phyloP scores from a whole-genome alignment of 73 alveolate genomes.

The Symbiodinium pilosum region DNA sequence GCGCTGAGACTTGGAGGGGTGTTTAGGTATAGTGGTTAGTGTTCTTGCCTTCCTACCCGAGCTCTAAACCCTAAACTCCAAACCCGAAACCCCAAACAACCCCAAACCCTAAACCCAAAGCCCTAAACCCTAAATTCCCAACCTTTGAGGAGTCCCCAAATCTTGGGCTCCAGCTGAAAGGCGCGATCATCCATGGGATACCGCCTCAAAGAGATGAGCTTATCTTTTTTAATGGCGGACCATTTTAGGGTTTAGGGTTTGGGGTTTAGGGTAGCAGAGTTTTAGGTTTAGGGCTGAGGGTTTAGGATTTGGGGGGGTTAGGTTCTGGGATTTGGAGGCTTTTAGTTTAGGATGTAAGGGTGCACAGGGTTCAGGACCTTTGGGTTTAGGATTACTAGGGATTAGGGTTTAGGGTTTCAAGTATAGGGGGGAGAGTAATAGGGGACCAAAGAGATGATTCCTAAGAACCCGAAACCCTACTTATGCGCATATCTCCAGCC shows the following conservation, averaged over 20 bases:
- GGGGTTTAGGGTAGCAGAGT: too few relatives aligned
- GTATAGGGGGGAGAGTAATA: too few relatives aligned
- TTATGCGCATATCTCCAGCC: not conserved
- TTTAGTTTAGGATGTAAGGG: not conserved
- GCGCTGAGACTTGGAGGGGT: too few relatives aligned
- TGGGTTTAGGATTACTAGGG: not conserved
- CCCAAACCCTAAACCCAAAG: too few relatives aligned
- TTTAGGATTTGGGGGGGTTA: not conserved
- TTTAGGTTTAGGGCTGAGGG: not conserved
- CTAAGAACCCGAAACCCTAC: not conserved
- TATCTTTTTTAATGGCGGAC: not conserved
- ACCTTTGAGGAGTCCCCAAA: too few relatives aligned
- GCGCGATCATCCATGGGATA: conserved; percentile 84
- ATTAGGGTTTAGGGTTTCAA: not conserved
- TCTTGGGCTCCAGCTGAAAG: too few relatives aligned
- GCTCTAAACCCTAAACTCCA: too few relatives aligned
- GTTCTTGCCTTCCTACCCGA: too few relatives aligned
- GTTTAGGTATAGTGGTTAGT: too few relatives aligned
- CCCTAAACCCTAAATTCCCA: too few relatives aligned
- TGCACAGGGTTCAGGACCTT: not conserved
- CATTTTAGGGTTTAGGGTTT: not conserved
- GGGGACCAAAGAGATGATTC: not conserved
- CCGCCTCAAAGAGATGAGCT: too few relatives aligned
- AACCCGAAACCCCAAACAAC: too few relatives aligned
- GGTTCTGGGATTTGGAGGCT: not conserved